Conservation (phyloP, 257 asterid species). For the Ilex asprella region DNA sequence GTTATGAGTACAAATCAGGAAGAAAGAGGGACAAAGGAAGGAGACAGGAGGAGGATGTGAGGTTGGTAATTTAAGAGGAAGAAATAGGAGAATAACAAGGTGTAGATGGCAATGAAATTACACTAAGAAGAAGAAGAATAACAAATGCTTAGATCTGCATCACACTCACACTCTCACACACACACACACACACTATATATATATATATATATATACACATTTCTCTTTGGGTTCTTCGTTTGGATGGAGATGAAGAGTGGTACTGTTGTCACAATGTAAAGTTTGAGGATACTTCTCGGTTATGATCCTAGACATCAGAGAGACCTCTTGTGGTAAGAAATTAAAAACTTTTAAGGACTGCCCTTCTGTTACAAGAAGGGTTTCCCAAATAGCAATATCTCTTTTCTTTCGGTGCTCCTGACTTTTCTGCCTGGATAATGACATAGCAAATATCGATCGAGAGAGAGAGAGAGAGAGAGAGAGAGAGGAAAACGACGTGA, state of each 20-base stretch:
- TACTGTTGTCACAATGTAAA: constrained; percentile 26
- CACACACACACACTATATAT: no score
- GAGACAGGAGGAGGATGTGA: background rate
- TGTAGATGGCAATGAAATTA: no score
- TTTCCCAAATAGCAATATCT: constrained; percentile 7
- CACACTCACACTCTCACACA: no score
- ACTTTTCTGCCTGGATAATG: constrained; percentile 33
- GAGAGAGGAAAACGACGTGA: constrained; percentile 46
- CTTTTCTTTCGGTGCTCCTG: constrained; percentile 48
- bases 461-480: constrained; percentile 19
- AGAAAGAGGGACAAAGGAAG: background rate
- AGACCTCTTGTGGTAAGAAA: constrained; percentile 7
- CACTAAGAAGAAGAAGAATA: no score
- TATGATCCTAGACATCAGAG: background rate
- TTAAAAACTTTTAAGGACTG: constrained; percentile 15
- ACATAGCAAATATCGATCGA: constrained; percentile 17
- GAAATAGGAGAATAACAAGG: no score
- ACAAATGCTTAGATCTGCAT: no score
- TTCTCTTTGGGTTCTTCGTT: background rate
- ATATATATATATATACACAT: no score
- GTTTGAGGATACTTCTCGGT: constrained; percentile 8
- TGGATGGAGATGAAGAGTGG: constrained; percentile 3
- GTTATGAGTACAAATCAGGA: background rate
- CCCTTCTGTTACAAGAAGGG: constrained; percentile 9
- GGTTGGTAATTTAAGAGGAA: no score